Base-by-base conservation (phyloP, 768 basidiomycete genomes). In the Rhodotorula toruloides region DNA sequence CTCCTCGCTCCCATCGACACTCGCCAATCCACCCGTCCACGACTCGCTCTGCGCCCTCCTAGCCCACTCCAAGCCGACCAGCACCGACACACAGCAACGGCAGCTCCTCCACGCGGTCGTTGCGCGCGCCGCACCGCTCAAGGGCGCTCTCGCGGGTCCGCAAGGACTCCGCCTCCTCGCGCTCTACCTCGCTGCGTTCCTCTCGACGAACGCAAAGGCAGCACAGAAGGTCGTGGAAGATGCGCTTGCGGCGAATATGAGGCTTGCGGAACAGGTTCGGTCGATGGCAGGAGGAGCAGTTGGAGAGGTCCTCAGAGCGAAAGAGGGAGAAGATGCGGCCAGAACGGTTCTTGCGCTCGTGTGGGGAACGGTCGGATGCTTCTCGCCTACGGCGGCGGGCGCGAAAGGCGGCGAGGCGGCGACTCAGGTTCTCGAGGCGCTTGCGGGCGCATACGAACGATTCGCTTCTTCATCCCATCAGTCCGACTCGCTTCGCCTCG, bases 121-220 rank as follows among this genome's bases (percentile, higher is more conserved):
- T 53, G 36, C 50, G 10, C 46, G 57, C 53, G n/a, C 29, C 2
- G 44, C 44, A 14, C 27, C 22, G 36, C 19, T 49, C 17, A 42
- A 43, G 12, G 29, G 19, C 21, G 19, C 39, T 22, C 27, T 36
- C 31, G 9, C 58, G 31, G 36, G 37, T 63, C 21, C n/a, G n/a
- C n/a, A n/a, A n/a, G n/a, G n/a, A n/a, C n/a, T 65, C 4, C 37
- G 27, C 25, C 55, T 70, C 46, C 21, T 70, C 40, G 54, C 58
- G 12, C 29, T 52, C 40, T 70, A 70, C 61, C 48, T 61, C 36
- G 27, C 32, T 25, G 21, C 50, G 7, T 70, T 49, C 57, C 52
- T 50, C 50, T 40, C 34, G 3, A 1, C 11, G 7, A 65, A 66
- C 57, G 8, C 14, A 10, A 0, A 1, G 3, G 46, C 56, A 52